phyloP scores from a whole-genome alignment of 2,329 filamentous ascomycete genomes.

The Aspergillus nomiae region DNA sequence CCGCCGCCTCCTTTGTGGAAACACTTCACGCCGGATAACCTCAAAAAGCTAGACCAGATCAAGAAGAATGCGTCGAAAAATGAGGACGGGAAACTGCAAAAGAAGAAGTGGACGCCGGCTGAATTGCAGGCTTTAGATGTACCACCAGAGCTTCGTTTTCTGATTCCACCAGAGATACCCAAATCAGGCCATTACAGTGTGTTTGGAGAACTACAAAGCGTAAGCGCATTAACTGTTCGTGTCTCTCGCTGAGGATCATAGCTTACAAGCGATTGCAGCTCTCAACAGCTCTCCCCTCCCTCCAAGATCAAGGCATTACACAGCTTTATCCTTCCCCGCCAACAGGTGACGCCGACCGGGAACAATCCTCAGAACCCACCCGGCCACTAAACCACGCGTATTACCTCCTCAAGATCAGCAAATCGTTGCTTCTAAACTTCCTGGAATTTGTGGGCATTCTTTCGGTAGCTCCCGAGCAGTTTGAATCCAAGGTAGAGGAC shows the following conservation, averaged over 20 bases:
- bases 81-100: conserved; percentile 30
- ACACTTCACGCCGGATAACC: conserved; percentile 77
- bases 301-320: conserved; percentile 70
- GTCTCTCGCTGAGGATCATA: too few relatives aligned
- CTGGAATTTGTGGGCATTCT: conserved; percentile 78
- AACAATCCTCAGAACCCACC: conserved; percentile 42
- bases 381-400: conserved; percentile 54
- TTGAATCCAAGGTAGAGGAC: conserved; percentile 72
- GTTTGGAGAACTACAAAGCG: conserved; percentile 70
- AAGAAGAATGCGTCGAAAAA: conserved; percentile 42
- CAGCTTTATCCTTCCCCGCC: conserved; percentile 64
- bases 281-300: conserved; percentile 63
- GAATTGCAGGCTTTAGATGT: conserved; percentile 50
- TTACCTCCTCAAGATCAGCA: conserved; percentile 75
- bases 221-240: conserved; percentile 30
- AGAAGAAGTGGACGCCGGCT: conserved; percentile 36
- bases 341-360: conserved; percentile 57
- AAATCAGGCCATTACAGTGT: conserved; percentile 69
- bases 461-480: conserved; percentile 66
- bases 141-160: conserved; percentile 70
- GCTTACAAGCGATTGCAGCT: conserved; percentile 35
- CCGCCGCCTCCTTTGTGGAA: conserved; percentile 89
- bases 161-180: conserved; percentile 81
- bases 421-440: conserved; percentile 85
- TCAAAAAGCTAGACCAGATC: conserved; percentile 59